Conservation (phyloP, 306 rosid species). For the Vigna trinervia region DNA sequence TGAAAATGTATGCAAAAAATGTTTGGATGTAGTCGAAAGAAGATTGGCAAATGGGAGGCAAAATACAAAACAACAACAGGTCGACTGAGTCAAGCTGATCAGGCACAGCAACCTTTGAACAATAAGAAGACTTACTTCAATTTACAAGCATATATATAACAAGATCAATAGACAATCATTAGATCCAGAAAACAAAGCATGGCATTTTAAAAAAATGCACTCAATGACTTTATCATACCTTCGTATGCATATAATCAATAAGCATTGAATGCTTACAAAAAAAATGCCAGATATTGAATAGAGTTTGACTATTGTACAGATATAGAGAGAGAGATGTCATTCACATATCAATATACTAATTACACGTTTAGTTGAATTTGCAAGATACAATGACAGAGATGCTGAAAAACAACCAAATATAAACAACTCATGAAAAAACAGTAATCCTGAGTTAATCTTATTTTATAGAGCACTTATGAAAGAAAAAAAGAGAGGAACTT, state of each 20-base stretch:
- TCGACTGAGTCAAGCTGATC: background rate
- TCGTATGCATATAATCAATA: background rate
- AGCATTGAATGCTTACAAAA: background rate
- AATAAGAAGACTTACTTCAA: background rate
- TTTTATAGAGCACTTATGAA: background rate
- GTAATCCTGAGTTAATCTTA: background rate
- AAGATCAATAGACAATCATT: background rate
- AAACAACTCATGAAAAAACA: background rate
- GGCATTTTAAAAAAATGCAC: background rate
- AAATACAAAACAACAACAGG: slow-evolving; percentile 7
- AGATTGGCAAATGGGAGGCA: background rate
- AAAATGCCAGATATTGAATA: background rate
- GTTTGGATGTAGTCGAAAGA: background rate
- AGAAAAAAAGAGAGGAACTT: slow-evolving; percentile 47
- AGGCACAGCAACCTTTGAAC: background rate
- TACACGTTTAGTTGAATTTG: background rate
- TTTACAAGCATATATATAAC: background rate
- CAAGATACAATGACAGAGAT: slow-evolving; percentile 21
- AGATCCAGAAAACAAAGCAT: slow-evolving; percentile 10
- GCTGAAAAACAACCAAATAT: background rate
- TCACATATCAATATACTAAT: background rate
- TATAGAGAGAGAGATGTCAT: background rate
- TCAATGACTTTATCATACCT: background rate
- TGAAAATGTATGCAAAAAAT: background rate
- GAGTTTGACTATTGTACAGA: slow-evolving; percentile 6